Evolutionary conservation across 805 yeast species (phyloP).

Genomic region (Yarrowia keelungensis): DNA sequence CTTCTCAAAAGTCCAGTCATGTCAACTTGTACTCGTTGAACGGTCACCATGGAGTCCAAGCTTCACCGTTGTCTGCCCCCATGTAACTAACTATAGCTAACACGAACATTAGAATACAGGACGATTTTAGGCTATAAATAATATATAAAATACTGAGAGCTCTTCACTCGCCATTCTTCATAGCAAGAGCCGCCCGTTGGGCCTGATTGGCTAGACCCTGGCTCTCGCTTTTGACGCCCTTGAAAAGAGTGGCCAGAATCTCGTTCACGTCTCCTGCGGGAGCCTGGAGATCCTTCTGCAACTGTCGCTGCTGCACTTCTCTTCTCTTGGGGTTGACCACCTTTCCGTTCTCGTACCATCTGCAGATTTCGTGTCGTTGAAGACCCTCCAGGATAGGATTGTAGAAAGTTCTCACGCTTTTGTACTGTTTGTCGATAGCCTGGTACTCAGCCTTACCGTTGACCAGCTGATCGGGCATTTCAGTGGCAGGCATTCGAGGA

Average conservation of each 20-base stretch:
- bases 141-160: conserved; percentile 6
- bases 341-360: conserved; percentile 38
- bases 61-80: conserved; percentile 16
- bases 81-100: not conserved
- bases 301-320: conserved; percentile 19
- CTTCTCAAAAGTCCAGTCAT: conserved; percentile 15
- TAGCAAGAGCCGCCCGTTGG: conserved; percentile 28
- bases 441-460: conserved; percentile 20
- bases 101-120: not conserved
- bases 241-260: conserved; percentile 20
- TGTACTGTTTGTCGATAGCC: conserved; percentile 69
- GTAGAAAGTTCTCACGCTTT: conserved; percentile 68
- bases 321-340: conserved; percentile 46
- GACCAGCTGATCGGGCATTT: conserved; percentile 1
- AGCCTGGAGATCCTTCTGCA: conserved; percentile 5
- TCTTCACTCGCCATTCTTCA: conserved; percentile 29
- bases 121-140: conserved; percentile 14
- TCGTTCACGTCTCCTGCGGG: conserved; percentile 6
- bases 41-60: not conserved
- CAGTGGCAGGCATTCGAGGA: conserved; percentile 8
- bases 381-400: conserved; percentile 75
- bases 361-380: conserved; percentile 50
- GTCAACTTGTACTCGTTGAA: conserved; percentile 14
- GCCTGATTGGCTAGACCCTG: conserved; percentile 36
- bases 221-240: conserved; percentile 30